Base-by-base conservation (phyloP, 148 eudicot species). In the Camellia granthamiana region DNA sequence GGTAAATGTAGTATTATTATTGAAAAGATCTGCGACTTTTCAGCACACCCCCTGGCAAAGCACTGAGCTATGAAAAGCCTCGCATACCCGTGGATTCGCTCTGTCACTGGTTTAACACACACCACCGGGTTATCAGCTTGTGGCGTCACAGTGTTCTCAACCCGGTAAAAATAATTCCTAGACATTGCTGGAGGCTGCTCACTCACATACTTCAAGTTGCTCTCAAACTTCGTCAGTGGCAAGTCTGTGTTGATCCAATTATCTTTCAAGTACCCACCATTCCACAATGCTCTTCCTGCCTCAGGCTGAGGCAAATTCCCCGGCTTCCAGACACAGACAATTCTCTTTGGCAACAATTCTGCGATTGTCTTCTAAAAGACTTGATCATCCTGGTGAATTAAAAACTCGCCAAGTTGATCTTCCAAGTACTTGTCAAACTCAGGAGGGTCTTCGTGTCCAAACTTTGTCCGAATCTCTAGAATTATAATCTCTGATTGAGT, bases 301-400 rank as follows among this genome's bases (percentile, higher is more conserved):
- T 84, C 81, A 2, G 87, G 92, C 86, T 69, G 89, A 7, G 83
- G 89, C 3, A 89, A 77, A 8, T 89, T 87, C 38, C 97, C 83
- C 14, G 99, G 99, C 80, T 96, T 96, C 98, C 99, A 96, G 0
- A 96, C 79, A 80, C 98, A 96, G 12, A 96, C 89, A 11, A 96
- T 79, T 61, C 99, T 78, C 76, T 86, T 90, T 2, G 99, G 99
- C 71, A 96, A 83, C 54, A 96, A 61, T 69, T 96, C 93, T 3
- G 90, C 80, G 12, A 96, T 88, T 8, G 95, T 87, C 82, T 91
- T 91, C 52, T 74, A 79, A 76, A 93, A 96, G 5, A 96, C 93
- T 7, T 80, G 82, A 81, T 96, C 94, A 83, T 93, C 91, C 49
- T 96, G 98, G 78, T 84, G 95, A 78, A 96, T 90, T 51, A 96